Conservation (phyloP, 352 stramenopile species). For the Phytopythium mirpurense region DNA sequence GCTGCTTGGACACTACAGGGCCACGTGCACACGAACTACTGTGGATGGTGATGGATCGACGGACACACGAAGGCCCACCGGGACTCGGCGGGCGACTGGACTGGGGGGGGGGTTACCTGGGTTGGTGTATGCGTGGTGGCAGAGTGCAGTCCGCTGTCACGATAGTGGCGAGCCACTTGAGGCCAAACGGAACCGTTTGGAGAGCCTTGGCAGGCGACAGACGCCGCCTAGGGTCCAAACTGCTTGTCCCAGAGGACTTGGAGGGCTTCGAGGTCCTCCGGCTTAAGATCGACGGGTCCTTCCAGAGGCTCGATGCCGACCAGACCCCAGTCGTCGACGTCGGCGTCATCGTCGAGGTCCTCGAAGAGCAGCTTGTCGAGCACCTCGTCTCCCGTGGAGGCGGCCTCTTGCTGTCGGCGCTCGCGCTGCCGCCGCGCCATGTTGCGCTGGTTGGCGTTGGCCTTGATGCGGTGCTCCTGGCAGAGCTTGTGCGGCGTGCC, state of each 20-base stretch:
- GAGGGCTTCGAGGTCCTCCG: constrained; percentile 25
- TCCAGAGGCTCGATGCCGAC: constrained; percentile 20
- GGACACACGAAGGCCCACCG: background rate
- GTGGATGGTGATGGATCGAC: background rate
- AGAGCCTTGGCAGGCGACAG: background rate
- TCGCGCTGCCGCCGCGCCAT: constrained; percentile 31
- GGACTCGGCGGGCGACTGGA: background rate
- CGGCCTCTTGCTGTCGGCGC: constrained; percentile 7
- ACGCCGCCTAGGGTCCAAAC: background rate
- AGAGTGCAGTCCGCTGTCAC: background rate
- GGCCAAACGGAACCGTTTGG: background rate
- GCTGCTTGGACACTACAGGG: no score
- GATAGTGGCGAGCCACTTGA: background rate
- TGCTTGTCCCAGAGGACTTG: constrained; percentile 18
- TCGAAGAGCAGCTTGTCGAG: constrained; percentile 14
- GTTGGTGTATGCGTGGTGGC: background rate
- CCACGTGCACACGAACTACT: background rate
- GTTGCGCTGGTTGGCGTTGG: constrained; percentile 50
- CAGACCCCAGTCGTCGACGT: constrained; percentile 25
- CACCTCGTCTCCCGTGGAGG: background rate
- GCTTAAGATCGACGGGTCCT: constrained; percentile 18
- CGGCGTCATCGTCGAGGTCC: constrained; percentile 22
- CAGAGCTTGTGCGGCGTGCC: constrained; percentile 47
- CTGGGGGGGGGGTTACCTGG: background rate
- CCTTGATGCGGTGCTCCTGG: constrained; percentile 40